Percentiles rank a stretch among this genome's conserved stretches.
Conservation (phyloP, 1,284 basidiomycete genomes). For the Cutaneotrichosporon mucoides region DNA sequence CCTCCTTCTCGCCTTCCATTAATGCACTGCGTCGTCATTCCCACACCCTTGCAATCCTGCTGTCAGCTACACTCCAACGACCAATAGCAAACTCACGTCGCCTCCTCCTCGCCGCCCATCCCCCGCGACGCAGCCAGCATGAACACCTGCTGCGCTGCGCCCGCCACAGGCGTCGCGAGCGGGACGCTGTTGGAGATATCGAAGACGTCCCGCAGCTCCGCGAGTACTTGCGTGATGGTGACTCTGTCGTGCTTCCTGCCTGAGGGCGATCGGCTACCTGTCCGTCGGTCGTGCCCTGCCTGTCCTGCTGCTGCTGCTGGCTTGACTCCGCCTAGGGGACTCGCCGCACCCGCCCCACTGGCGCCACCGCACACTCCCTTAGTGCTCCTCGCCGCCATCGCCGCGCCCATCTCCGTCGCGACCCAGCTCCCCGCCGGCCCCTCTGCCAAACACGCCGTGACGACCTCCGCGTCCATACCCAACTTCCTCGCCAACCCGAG, state of each 20-base stretch:
- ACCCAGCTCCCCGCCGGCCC: background rate
- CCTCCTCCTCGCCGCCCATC: conserved; percentile 1
- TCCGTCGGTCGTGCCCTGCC: too few species aligned
- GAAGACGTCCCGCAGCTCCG: background rate
- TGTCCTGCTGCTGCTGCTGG: too few species aligned
- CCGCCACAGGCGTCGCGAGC: background rate
- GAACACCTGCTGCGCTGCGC: background rate
- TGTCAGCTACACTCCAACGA: too few species aligned
- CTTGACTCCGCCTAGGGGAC: too few species aligned
- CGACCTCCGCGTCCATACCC: background rate
- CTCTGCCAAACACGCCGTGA: background rate
- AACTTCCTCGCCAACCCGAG: background rate
- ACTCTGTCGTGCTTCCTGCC: background rate
- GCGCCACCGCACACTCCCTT: too few species aligned
- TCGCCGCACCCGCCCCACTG: too few species aligned
- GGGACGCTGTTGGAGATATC: background rate
- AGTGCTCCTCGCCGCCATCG: too few species aligned
- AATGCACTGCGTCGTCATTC: background rate
- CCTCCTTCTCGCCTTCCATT: too few species aligned
- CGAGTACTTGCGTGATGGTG: background rate
- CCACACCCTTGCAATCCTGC: conserved; percentile 11
- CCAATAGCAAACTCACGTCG: too few species aligned
- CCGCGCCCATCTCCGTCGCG: background rate
- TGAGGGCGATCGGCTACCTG: too few species aligned
- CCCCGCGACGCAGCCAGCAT: conserved; percentile 6